Evolutionary conservation across 192 early-diverging fungal species (phyloP).

Genomic region (Linnemannia hyalina): DNA sequence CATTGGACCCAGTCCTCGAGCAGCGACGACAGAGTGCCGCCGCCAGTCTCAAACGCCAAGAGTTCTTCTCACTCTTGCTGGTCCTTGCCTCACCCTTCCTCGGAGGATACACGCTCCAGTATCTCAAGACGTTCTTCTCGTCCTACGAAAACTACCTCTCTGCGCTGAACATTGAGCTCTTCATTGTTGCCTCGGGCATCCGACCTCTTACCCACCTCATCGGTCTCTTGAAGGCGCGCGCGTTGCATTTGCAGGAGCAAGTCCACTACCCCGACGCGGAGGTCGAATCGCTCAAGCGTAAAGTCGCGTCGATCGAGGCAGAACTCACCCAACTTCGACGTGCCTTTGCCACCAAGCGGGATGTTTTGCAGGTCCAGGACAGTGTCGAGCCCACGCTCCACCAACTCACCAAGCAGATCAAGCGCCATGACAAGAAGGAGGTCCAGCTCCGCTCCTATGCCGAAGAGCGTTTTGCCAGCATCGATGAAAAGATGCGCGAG

Average conservation of each 20-base stretch:
- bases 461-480: slow-evolving; percentile 63
- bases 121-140: slow-evolving; percentile 64
- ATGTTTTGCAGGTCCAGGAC: slow-evolving; percentile 63
- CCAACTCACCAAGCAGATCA: slow-evolving; percentile 66
- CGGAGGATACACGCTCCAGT: slow-evolving; percentile 68
- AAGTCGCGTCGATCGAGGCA: slow-evolving; percentile 63
- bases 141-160: slow-evolving; percentile 68
- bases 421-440: slow-evolving; percentile 71
- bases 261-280: slow-evolving; percentile 63
- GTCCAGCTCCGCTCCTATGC: slow-evolving; percentile 61
- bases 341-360: slow-evolving; percentile 69
- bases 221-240: slow-evolving; percentile 62
- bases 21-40: slow-evolving; percentile 45
- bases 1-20: slow-evolving; percentile 52
- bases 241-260: slow-evolving; percentile 67
- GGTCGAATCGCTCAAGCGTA: slow-evolving; percentile 60
- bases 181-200: slow-evolving; percentile 68
- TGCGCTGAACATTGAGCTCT: slow-evolving; percentile 68
- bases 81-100: slow-evolving; percentile 66
- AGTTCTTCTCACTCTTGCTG: slow-evolving; percentile 61
- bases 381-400: slow-evolving; percentile 65
- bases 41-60: slow-evolving; percentile 62
- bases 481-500: slow-evolving; percentile 69
- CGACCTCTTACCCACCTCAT: slow-evolving; percentile 66
- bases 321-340: slow-evolving; percentile 62